Evolutionary conservation across 2,329 filamentous ascomycete species (phyloP).

Genomic region (Pyrenochaeta sp.): DNA sequence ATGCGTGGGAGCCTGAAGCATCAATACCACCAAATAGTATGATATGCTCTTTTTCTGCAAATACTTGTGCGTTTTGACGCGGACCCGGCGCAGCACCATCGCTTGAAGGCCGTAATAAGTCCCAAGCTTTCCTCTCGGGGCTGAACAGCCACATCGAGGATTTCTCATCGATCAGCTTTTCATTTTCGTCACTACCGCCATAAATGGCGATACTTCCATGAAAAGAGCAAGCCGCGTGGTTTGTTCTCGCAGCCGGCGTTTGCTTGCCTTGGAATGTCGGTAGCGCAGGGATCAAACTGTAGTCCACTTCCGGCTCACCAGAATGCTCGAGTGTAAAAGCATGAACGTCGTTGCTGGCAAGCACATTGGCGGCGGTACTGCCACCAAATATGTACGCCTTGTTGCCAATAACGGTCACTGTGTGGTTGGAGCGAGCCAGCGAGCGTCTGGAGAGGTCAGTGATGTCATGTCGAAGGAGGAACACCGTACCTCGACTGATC

Average conservation of each 20-base stretch:
- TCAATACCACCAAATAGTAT: conserved; percentile 40
- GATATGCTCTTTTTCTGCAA: conserved; percentile 27
- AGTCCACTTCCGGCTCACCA: conserved; percentile 48
- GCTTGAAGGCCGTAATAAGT: conserved; percentile 23
- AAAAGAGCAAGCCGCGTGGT: conserved; percentile 52
- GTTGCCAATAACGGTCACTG: conserved; percentile 50
- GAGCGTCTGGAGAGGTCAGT: conserved; percentile 33
- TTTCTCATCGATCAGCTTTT: conserved; percentile 44
- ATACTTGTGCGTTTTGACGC: conserved; percentile 28
- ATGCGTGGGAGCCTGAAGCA: conserved; percentile 29
- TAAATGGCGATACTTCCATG: conserved; percentile 52
- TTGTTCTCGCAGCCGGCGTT: conserved; percentile 47
- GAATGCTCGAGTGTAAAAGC: conserved; percentile 46
- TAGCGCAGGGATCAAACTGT: conserved; percentile 53
- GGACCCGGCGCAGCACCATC: conserved; percentile 27
- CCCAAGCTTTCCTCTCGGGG: conserved; percentile 39
- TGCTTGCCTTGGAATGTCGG: conserved; percentile 37
- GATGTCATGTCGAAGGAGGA: conserved; percentile 6
- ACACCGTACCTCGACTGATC: conserved; percentile 39
- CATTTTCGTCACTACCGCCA: conserved; percentile 47
- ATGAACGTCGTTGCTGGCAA: conserved; percentile 56
- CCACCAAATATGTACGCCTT: conserved; percentile 58
- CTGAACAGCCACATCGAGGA: conserved; percentile 54
- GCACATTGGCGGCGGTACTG: conserved; percentile 41
- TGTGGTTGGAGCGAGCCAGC: conserved; percentile 49